Evolutionary conservation across 495 filamentous ascomycete genomes (phyloP), one percentile per base, ranked within the genome.

Genomic region (Annulohypoxylon stygium): DNA sequence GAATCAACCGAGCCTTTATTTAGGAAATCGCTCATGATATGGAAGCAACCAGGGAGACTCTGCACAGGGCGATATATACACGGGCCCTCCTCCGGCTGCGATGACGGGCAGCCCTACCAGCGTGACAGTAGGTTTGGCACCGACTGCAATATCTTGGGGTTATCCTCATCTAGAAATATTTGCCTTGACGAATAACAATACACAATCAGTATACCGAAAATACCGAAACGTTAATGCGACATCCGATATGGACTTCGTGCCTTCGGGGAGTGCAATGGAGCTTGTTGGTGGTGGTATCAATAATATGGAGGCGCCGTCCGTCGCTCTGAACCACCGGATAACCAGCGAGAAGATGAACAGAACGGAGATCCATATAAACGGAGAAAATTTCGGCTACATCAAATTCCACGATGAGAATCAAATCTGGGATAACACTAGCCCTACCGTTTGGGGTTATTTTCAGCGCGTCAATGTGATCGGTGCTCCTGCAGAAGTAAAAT

Each of bases 141-240:
- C 53, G 51, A 64, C 67, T 4, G 60, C 67, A 4, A 59, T 70
- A 30, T 70, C 67, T 11, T 70, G 67, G 67, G 67, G 67, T 8
- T 70, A 70, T 51, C 67, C 67, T 18, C 60, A 70, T 33, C 30
- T 70, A 11, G 67, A 64, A 41, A 58, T 64, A 30, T 70, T 51
- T 14, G 67, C 67, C 33, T 39, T 64, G 41, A 70, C 60, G 18
- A 47, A 50, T 25, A 70, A 64, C 8, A 11, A 25, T 58, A 41
- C 59, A 1, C 11, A 59, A 16, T 59, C 66, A 0, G 14, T 69
- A 47, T 62, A 69, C 7, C 66, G 67, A 0, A 70, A 70, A 59
- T 70, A 70, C 7, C 67, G 61, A 54, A 70, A 64, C 39, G 9
- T 20, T 26, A 64, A 50, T n/a, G 36, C 67, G 11, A 41, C 41